Conservation (phyloP, 768 basidiomycete genomes). For the Mycena galopus region DNA sequence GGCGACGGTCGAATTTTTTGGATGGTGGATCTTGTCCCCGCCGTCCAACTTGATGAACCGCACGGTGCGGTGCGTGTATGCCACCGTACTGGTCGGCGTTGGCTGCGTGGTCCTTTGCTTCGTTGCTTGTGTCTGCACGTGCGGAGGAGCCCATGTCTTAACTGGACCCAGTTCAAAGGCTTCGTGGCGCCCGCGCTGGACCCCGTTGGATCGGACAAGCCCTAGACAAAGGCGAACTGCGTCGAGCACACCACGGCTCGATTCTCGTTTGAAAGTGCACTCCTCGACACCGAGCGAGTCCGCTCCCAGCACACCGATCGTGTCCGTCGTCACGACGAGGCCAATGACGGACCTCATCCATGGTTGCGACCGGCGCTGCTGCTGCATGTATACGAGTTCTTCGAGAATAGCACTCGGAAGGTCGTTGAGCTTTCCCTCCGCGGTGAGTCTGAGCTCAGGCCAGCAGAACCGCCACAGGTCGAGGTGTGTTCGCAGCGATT, state of each 20-base stretch:
- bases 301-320: slow-evolving; percentile 19
- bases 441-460: slow-evolving; percentile 14
- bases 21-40: no score
- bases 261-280: slow-evolving; percentile 10
- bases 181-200: slow-evolving; percentile 27
- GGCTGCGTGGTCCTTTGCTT: no score
- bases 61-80: no score
- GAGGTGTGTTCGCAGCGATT: not conserved
- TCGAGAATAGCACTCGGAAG: not conserved
- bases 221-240: slow-evolving; percentile 20
- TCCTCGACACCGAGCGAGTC: slow-evolving; percentile 24
- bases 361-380: slow-evolving; percentile 26
- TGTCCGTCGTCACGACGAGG: slow-evolving; percentile 13
- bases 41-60: no score
- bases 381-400: slow-evolving; percentile 19
- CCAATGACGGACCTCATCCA: slow-evolving; percentile 23
- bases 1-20: no score
- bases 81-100: no score
- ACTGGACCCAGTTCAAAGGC: slow-evolving; percentile 8
- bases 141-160: not conserved
- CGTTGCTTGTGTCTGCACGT: no score
- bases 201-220: not conserved
- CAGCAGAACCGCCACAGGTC: slow-evolving; percentile 20
- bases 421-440: not conserved
- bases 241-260: slow-evolving; percentile 23